Base-by-base conservation (phyloP, 2,329 filamentous ascomycete species). In the Sporothrix brasiliensis region DNA sequence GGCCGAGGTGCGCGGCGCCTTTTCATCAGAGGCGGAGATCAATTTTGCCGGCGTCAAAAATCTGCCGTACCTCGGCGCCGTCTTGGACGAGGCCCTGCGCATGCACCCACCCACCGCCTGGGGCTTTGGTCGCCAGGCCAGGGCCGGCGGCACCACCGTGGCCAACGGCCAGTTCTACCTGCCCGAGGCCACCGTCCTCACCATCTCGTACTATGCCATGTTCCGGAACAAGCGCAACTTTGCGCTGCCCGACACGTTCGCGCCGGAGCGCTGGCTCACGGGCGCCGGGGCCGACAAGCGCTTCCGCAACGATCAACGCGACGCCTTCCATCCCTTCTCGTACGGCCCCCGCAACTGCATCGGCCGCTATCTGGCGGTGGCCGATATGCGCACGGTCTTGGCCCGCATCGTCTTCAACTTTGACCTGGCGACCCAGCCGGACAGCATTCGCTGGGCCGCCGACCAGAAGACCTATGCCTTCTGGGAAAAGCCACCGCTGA, bases 341-440 rank as follows among this genome's bases (percentile, higher is more conserved):
- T 67, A 83, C 2, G 84, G 85, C 0, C 81, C 84, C 6, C 77
- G 84, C 2, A 84, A 85, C 60, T 86, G 84, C 71, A 78, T 86
- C 30, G 85, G 84, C 1, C 79, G 79, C 72, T 85, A 85, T 70
- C 77, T 87, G 50, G 83, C 84, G 3, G 84, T 83, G 66, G 78
- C 81, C 24, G 84, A 87, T 74, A 83, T 86, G 79, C 79, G 84
- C 4, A 75, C 85, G 5, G 82, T 86, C 50, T 74, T 87, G 7
- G 80, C 82, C 0, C 80, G 80, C 2, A 73, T 86, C 5, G 73
- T 87, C 0, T 86, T 79, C 75, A 83, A 82, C 65, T 87, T 85
- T 73, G 84, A 86, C 70, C 70, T 85, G 71, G 74, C 76, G 52
- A 75, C 84, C 39, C 78, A 77, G 0, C 76, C 81, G 4, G 77